Base-by-base conservation (phyloP, 1,284 basidiomycete species). In the Schizophyllum amplum region DNA sequence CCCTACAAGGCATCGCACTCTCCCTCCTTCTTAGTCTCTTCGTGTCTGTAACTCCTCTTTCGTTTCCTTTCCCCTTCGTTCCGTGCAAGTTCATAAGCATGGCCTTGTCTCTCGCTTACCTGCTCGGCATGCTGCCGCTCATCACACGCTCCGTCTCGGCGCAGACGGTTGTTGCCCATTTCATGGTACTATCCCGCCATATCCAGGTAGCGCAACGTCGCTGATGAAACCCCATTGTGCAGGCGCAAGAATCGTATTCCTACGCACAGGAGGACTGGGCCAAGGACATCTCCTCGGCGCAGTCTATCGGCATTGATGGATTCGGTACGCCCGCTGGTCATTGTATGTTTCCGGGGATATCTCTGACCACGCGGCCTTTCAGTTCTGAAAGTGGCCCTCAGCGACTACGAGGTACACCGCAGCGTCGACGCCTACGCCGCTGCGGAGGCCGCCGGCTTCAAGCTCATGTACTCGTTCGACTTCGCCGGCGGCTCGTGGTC, bases 381-480 rank as follows among this genome's bases (percentile, higher is more conserved):
- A 42, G 33, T 42, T 5, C 57, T 66, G 24, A 66, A 65, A 47
- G 62, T 61, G 11, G 63, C 61, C 4, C 54, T 58, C 13, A 51
- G 61, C 17, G 59, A 64, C 23, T 71, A 69, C 52, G 69, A 71
- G 54, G 62, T 67, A 17, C 63, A 61, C 24, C 61, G 60, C 24
- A 65, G 70, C 21, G 62, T 59, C 4, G 63, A 66, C 47, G 70
- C 69, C 17, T 71, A 65, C 56, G 59, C 62, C 47, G 69, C 64
- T 0, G 69, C 68, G 3, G 69, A 68, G 55, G 55, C 60, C 17
- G 58, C 60, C 7, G 61, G 60, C 48, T 72, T 72, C 64, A 65
- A 68, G 55, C 61, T 72, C 17, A 69, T 71, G 61, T 66, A 66
- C 58, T 70, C 68, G 20, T 70, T 72, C 57, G 70, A 72, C 60